phyloP scores from a whole-genome alignment of 176 grass and related monocot species.

The Urochloa ruziziensis region DNA sequence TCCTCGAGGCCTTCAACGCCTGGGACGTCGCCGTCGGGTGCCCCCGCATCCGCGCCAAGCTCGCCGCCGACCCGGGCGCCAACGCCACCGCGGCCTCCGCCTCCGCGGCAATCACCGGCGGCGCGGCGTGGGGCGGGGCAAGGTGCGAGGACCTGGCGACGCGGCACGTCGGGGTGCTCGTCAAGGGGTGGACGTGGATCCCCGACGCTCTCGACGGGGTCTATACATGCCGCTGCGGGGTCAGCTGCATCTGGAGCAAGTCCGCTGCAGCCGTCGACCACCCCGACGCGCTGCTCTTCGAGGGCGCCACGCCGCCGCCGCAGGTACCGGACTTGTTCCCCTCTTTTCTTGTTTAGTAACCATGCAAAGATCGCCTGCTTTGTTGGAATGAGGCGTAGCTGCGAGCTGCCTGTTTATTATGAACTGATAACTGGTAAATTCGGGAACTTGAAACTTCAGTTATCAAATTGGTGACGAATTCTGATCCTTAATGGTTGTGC shows the following conservation, averaged over 20 bases:
- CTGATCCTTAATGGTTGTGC: background rate
- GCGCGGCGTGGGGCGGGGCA: constrained; percentile 25
- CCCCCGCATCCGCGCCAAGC: constrained; percentile 56
- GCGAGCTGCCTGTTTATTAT: background rate
- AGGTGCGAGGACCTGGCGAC: constrained; percentile 19
- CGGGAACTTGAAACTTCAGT: background rate
- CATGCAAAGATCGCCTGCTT: background rate
- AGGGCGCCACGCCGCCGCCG: constrained; percentile 58
- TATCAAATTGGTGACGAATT: background rate
- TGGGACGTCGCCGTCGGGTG: constrained; percentile 78
- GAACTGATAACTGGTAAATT: background rate
- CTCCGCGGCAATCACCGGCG: constrained; percentile 4
- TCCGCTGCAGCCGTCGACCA: constrained; percentile 51
- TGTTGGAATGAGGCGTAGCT: background rate
- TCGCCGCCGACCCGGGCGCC: background rate
- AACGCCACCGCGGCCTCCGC: constrained; percentile 30
- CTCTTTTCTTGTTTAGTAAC: background rate
- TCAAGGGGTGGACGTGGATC: constrained; percentile 93
- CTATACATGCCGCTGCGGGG: constrained; percentile 73
- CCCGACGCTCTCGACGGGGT: constrained; percentile 81
- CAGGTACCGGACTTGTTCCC: constrained; percentile 37
- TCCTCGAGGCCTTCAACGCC: constrained; percentile 51
- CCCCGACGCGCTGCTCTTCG: constrained; percentile 80
- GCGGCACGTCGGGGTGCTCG: constrained; percentile 62
- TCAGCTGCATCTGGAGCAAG: constrained; percentile 90